phyloP scores from a whole-genome alignment of 805 yeast genomes.

The Torulaspora quercuum region DNA sequence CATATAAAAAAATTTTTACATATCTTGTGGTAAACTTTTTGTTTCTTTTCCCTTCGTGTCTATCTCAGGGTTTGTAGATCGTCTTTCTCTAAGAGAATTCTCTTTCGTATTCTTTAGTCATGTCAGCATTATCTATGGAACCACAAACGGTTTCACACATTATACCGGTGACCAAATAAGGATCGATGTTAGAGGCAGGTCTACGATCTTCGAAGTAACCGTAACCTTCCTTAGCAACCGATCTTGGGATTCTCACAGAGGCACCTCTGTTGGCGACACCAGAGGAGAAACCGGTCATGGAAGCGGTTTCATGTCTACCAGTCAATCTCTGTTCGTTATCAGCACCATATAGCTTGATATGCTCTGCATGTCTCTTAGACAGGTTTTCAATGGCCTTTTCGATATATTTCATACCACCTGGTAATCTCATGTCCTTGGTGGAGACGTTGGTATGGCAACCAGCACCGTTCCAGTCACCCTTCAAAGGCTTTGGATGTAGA shows the following conservation, averaged over 20 bases:
- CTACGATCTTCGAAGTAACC: constrained; percentile 99
- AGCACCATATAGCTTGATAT: constrained; percentile 89
- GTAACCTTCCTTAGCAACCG: constrained; percentile 95
- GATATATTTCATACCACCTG: constrained; percentile 95
- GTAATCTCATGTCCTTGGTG: constrained; percentile 82
- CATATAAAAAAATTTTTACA: no score
- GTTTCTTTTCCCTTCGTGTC: constrained; percentile 2
- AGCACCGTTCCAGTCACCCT: constrained; percentile 99
- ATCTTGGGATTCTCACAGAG: constrained; percentile 96
- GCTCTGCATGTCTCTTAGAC: constrained; percentile 95
- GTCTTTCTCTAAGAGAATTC: constrained; percentile 42
- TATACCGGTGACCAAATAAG: constrained; percentile 97
- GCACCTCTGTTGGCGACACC: constrained; percentile 99
- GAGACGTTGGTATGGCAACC: constrained; percentile 99
- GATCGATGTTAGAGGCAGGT: constrained; percentile 99
- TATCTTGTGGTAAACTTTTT: constrained; percentile 2
- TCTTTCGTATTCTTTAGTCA: constrained; percentile 85
- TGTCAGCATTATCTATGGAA: constrained; percentile 90
- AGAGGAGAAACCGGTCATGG: constrained; percentile 81
- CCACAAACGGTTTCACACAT: constrained; percentile 97
- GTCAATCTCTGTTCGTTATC: constrained; percentile 95
- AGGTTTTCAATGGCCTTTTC: constrained; percentile 91
- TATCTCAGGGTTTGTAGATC: neutral
- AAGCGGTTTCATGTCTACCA: constrained; percentile 98
- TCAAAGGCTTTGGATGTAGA: constrained; percentile 98